phyloP scores from a whole-genome alignment of 1,284 basidiomycete genomes.

The Sanguinoderma infundibulare region DNA sequence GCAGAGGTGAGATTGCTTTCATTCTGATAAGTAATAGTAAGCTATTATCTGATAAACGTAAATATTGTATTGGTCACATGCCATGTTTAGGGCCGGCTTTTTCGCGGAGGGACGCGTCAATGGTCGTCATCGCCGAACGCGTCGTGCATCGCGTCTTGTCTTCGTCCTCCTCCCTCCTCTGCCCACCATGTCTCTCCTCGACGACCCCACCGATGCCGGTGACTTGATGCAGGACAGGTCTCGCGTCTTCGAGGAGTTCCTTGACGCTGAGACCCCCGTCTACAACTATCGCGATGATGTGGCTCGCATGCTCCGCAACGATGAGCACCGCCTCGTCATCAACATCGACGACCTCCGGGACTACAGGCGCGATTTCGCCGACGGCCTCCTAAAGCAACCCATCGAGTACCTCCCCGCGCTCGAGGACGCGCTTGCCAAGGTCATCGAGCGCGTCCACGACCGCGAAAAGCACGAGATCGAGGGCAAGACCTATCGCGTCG shows the following conservation, averaged over 20 bases:
- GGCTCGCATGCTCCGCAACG: constrained; percentile 82
- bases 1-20: no score
- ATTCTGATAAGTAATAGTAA: neutral
- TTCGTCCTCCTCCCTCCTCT: constrained; percentile 21
- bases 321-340: constrained; percentile 90
- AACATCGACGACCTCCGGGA: constrained; percentile 97
- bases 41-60: neutral
- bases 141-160: constrained; percentile 16
- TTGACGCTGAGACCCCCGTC: constrained; percentile 75
- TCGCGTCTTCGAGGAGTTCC: constrained; percentile 87
- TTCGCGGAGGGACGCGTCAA: constrained; percentile 32
- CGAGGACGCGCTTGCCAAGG: constrained; percentile 81
- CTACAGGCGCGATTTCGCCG: constrained; percentile 84
- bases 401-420: constrained; percentile 92
- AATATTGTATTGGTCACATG: constrained; percentile 16
- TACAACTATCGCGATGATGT: constrained; percentile 92
- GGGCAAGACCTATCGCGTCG: constrained; percentile 83
- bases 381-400: constrained; percentile 88
- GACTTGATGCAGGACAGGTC: constrained; percentile 77
- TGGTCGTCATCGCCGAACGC: constrained; percentile 13
- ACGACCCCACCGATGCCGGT: constrained; percentile 65
- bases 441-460: constrained; percentile 81
- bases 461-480: constrained; percentile 84
- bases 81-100: constrained; percentile 34
- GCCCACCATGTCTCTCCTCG: constrained; percentile 60